Evolutionary conservation across 2,329 filamentous ascomycete species (phyloP), one percentile per base, ranked within the genome.

Genomic region (Byssothecium circinans): DNA sequence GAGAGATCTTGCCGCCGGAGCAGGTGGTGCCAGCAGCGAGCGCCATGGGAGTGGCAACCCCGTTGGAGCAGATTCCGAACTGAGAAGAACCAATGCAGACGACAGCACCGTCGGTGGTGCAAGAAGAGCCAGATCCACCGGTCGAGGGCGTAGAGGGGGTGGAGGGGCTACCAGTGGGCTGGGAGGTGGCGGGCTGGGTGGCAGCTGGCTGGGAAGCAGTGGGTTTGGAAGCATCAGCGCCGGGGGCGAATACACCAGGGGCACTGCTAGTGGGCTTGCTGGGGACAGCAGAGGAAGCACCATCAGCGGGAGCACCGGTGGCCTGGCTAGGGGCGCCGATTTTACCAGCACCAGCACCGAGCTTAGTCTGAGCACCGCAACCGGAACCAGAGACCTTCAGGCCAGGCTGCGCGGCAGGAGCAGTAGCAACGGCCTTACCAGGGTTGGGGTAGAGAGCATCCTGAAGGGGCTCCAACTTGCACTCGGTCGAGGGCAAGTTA

Each of bases 361-460:
- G 48, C 41, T 57, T 53, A n/a, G 57, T 62, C 49, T 61, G 54
- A 10, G 50, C 41, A 25, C 56, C 54, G 39, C 67, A 67, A 23
- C 57, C 65, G 39, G 69, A 65, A 51, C 64, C 62, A 3, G n/a
- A 44, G 8, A 61, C 42, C 0, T 61, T 59, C 41, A 70, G 66
- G 1, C 67, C 69, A 38, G 68, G 58, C 23, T 53, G 54, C 42
- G 66, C 70, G 30, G 49, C 52, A 4, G 57, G 52, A 8, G 60
- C 58, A 11, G 49, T 64, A 53, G 76, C 74, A n/a, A 77, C 65
- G 30, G 63, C 70, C 32, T 75, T 52, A 40, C 89, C 89, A 0
- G 88, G 81, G 55, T 87, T 74, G 7, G 87, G 85, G 75, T 86
- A 92, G n/a, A 75, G 67, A 52, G 87, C 76, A 57, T 90, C 83